These are phyloP conservation scores for Isoetes taiwanensis DNA, from an alignment of 75 land plant genomes.

Conservation along the genomic window DNA sequence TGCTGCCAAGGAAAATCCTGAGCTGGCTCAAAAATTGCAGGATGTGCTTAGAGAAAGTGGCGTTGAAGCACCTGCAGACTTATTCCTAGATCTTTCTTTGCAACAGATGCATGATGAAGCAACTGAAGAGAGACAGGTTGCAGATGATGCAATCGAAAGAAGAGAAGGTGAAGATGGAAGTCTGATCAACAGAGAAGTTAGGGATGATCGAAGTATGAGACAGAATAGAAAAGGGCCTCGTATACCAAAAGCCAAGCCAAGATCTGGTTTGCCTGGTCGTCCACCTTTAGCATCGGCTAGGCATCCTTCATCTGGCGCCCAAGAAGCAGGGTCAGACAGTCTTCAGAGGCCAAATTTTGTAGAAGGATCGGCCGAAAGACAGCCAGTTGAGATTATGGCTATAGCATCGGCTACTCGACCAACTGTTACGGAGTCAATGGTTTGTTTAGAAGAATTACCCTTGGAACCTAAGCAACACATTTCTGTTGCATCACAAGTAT, in stretches of 20 bases:
- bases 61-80: constrained; percentile 55
- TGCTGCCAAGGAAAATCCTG: constrained; percentile 87
- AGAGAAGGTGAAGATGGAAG: constrained; percentile 9
- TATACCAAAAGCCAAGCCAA: too few relatives aligned
- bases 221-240: neutral
- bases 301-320: constrained; percentile 1
- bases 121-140: constrained; percentile 21
- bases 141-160: too few relatives aligned
- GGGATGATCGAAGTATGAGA: constrained; percentile 21
- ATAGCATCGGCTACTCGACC: neutral
- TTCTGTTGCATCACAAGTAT: constrained; percentile 76
- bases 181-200: constrained; percentile 17
- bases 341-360: constrained; percentile 23
- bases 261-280: too few relatives aligned
- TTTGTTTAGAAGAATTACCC: constrained; percentile 16
- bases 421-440: neutral
- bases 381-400: constrained; percentile 15
- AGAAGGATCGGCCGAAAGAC: constrained; percentile 27
- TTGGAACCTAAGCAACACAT: constrained; percentile 28
- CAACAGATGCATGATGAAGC: constrained; percentile 21
- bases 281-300: constrained; percentile 33
- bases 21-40: constrained; percentile 76
- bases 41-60: constrained; percentile 82
- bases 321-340: constrained; percentile 14
- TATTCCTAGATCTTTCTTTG: constrained; percentile 57